Evolutionary conservation across 768 basidiomycete species (phyloP), one percentile per base, ranked within the genome.

Genomic region (Suillus fuscotomentosus): DNA sequence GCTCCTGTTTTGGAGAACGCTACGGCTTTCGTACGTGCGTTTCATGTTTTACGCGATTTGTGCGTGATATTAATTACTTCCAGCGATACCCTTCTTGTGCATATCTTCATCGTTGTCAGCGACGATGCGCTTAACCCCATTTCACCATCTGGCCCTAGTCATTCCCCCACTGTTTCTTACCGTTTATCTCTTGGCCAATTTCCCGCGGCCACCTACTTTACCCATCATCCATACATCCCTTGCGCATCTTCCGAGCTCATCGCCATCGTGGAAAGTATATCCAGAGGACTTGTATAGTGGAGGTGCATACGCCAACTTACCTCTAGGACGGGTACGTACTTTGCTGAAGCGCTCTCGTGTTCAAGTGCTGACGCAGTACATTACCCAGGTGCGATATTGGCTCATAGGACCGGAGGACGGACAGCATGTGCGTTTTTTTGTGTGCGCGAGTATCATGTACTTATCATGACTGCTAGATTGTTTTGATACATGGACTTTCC

Each of bases 401-500:
- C 71, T 93, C 47, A 71, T 89, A 36, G 92, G 92, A 3, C 90
- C 90, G 24, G 85, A 86, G 67, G 75, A 83, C 14, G 91, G 91
- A 20, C 80, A 81, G 61, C 87, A 87, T 79, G 90, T 91, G 68
- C 60, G 82, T 72, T 0, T 59, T 3, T 27, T 31, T 43, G 24
- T 34, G 11, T 3, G 20, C 14, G 10, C 38, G 31, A 51, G 20
- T 50, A 27, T 65, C 17, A 4, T 22, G 1, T 31, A 17, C 61
- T 63, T 60, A 31, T 62, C 62, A 64, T 65, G 59, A 65, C 57
- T 34, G 4, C 53, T 38, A 94, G 91, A 79, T 94, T 24, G 86
- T 91, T 11, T 80, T 93, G 41, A 88, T 94, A 9, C 89, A 92
- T 67, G 92, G 92, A 14, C 81, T 93, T 17, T 90, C 89, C 17